Evolutionary conservation across 352 stramenopile genomes (phyloP), one percentile per base, ranked within the genome.

Genomic region (Globisporangium radiosum): DNA sequence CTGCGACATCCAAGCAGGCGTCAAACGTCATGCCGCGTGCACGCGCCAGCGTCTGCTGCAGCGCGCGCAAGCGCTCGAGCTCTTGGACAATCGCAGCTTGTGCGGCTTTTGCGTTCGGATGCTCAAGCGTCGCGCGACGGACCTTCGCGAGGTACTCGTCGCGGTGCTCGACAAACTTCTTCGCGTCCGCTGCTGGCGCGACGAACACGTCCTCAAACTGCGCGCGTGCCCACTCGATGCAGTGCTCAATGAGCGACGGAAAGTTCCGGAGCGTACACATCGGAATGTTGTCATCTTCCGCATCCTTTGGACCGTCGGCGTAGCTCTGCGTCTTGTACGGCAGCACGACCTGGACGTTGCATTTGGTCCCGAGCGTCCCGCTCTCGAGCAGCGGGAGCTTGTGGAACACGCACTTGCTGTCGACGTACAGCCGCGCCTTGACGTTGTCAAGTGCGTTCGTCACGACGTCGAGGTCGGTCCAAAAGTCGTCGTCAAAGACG

Each of bases 211-310:
- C 85, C 67, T 92, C 82, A 64, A 94, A 94, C 66, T 94, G 85
- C 19, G 85, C 85, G 15, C 85, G 81, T n/a, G 95, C 95, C 97
- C 97, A 99, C 50, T 99, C 97, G 64, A 99, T 99, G 69, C 96
- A 99, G 81, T 99, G 98, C 48, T 94, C 85, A 56, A 92, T 94
- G 7, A 94, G 66, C n/a, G 82, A 92, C 37, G 97, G 97, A 66
- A 99, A 99, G 82, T 99, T 99, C 66, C 98, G 98, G 47, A 99
- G 75, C 5, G 97, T 99, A 71, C 97, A 99, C 66, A 99, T 97
- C 19, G 97, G 97, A 66, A 99, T 99, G 52, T 90, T 96, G 68
- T 99, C 98, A 69, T 99, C 97, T 40, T 97, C 94, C 51, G 95
- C 96, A 76, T 99, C 97, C 64, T 97, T 95, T 6, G 94, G 97